A percentile compares a stretch with the other conserved stretches of the same genome.
phyloP scores from a whole-genome alignment of 2,329 filamentous ascomycete genomes.

The Lecanicillium sp. region DNA sequence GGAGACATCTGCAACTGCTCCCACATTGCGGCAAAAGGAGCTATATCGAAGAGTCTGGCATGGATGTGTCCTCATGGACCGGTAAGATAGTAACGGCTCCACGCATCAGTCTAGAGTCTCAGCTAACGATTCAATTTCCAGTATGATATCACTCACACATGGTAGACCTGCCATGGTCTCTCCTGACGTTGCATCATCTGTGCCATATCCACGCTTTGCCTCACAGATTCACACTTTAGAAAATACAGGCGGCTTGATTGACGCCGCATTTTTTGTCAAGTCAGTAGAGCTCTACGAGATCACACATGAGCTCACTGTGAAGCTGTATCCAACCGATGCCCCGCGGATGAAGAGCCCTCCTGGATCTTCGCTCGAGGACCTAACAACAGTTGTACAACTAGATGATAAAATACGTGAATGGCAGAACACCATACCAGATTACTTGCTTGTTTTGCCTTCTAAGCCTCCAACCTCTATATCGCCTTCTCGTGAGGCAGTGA shows the following conservation, averaged over 20 bases:
- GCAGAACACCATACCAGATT: conserved; percentile 20
- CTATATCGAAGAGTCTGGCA: conserved; percentile 25
- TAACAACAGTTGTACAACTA: conserved; percentile 22
- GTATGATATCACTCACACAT: conserved; percentile 27
- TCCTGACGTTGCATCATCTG: conserved; percentile 14
- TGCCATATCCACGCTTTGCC: conserved; percentile 17
- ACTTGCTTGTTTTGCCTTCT: conserved; percentile 11
- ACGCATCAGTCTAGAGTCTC: too few species aligned
- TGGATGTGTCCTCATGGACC: conserved; percentile 29
- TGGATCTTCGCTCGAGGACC: conserved; percentile 12
- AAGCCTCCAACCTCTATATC: conserved; percentile 12
- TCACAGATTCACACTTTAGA: neutral
- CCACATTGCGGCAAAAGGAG: conserved; percentile 17
- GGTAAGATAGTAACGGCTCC: too few species aligned
- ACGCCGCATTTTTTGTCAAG: conserved; percentile 24
- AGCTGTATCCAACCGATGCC: conserved; percentile 17
- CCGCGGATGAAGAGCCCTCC: conserved; percentile 8
- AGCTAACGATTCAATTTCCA: conserved; percentile 10
- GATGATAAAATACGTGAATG: conserved; percentile 23
- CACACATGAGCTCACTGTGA: conserved; percentile 21
- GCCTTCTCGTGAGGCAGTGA: conserved; percentile 19
- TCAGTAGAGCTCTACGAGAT: conserved; percentile 29
- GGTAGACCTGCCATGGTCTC: conserved; percentile 28
- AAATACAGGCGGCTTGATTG: conserved; percentile 1
- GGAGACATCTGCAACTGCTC: conserved; percentile 22